These are phyloP conservation scores for Cardiospermum halicacabum DNA, from an alignment of 345 rosid species.

Conservation along the genomic window DNA sequence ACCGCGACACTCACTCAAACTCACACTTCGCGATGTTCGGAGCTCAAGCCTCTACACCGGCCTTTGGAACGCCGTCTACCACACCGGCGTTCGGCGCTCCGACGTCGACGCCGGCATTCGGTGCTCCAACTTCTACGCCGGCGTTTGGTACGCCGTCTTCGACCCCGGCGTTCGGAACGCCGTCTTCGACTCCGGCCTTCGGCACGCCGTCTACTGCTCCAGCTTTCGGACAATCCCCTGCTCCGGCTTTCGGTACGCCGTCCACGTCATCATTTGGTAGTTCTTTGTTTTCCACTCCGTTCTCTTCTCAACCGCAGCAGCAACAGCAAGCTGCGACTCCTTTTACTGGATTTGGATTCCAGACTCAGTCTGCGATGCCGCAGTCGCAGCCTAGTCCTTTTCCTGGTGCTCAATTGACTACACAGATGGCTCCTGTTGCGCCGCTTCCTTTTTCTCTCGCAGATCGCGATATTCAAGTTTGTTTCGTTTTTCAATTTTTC, in stretches of 20 bases:
- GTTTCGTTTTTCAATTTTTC: neutral
- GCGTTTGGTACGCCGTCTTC: constrained; percentile 48
- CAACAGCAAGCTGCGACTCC: constrained; percentile 37
- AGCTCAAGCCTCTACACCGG: constrained; percentile 29
- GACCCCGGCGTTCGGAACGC: constrained; percentile 43
- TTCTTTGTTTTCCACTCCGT: constrained; percentile 69
- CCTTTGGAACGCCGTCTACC: constrained; percentile 32
- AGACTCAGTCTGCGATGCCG: constrained; percentile 30
- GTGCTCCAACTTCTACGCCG: constrained; percentile 35
- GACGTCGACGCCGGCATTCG: constrained; percentile 47
- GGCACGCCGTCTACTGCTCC: constrained; percentile 53
- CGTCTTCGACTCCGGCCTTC: constrained; percentile 45
- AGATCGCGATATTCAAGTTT: constrained; percentile 88
- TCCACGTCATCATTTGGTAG: constrained; percentile 59
- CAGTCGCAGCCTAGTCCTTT: constrained; percentile 32
- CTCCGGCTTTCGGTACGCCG: constrained; percentile 44
- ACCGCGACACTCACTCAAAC: neutral
- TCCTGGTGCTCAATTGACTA: constrained; percentile 70
- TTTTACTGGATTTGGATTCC: constrained; percentile 52
- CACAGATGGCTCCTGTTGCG: constrained; percentile 96
- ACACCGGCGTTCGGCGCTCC: constrained; percentile 40
- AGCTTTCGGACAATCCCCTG: constrained; percentile 44
- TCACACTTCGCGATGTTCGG: constrained; percentile 28
- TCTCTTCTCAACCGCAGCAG: constrained; percentile 59
- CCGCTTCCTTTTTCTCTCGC: constrained; percentile 90